phyloP scores from a whole-genome alignment of 371 early-diverging fungal species.

The Neoconidiobolus thromboides region DNA sequence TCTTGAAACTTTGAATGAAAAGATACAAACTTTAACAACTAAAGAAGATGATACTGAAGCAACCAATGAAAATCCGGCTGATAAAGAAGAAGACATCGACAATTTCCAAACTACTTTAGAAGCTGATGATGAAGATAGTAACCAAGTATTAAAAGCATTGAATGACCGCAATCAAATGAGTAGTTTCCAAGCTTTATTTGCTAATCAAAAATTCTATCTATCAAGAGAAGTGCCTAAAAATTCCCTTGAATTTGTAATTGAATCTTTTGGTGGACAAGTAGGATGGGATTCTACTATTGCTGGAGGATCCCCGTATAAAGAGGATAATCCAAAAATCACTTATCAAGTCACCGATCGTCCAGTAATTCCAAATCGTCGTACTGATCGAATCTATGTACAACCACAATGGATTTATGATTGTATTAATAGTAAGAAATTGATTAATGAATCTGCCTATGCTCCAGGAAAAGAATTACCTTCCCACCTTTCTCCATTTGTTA shows the following conservation, averaged over 20 bases:
- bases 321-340: slow-evolving; percentile 62
- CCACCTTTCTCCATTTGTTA: slow-evolving; percentile 88
- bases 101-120: not conserved
- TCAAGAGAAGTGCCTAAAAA: slow-evolving; percentile 90
- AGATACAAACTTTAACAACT: not conserved
- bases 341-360: slow-evolving; percentile 84
- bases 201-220: slow-evolving; percentile 56
- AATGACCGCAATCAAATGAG: slow-evolving; percentile 20
- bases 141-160: slow-evolving; percentile 29
- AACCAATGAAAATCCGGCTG: not conserved
- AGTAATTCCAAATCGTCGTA: slow-evolving; percentile 31
- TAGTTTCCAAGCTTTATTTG: slow-evolving; percentile 46
- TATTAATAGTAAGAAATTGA: slow-evolving; percentile 62
- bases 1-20: not conserved
- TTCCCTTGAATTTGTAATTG: slow-evolving; percentile 80
- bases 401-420: slow-evolving; percentile 97
- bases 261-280: slow-evolving; percentile 70
- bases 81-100: not conserved
- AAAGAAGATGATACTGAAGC: slow-evolving; percentile 4
- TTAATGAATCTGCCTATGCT: slow-evolving; percentile 47
- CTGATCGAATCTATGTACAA: slow-evolving; percentile 71
- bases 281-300: slow-evolving; percentile 75
- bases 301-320: slow-evolving; percentile 57
- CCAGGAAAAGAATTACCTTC: slow-evolving; percentile 76
- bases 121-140: slow-evolving; percentile 6